phyloP scores from a whole-genome alignment of 129 eudicot genomes.

The Arctium minus region DNA sequence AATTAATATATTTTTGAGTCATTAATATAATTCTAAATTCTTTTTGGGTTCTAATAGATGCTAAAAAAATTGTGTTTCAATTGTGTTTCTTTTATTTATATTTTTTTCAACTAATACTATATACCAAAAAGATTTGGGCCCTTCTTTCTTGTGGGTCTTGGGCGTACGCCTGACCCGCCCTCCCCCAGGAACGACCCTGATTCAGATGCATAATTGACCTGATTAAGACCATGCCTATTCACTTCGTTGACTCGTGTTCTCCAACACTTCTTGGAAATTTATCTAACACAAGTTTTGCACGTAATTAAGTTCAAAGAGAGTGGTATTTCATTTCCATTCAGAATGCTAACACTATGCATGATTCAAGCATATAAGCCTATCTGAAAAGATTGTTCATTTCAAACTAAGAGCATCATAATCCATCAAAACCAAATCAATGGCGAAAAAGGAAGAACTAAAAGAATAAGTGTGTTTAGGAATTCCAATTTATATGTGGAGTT shows the following conservation, averaged over 20 bases:
- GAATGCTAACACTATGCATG: background rate
- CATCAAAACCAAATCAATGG: no score
- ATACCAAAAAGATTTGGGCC: no score
- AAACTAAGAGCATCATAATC: background rate
- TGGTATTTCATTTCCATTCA: background rate
- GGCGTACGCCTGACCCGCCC: no score
- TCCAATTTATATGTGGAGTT: background rate
- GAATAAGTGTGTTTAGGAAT: background rate
- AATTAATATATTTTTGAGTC: no score
- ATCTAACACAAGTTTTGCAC: slow-evolving; percentile 41
- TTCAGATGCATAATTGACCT: background rate
- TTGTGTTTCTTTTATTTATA: no score
- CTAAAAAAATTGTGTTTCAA: no score
- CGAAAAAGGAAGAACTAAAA: background rate
- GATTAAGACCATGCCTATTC: background rate
- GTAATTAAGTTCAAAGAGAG: slow-evolving; percentile 11
- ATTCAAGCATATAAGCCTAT: slow-evolving; percentile 1
- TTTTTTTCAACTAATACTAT: no score
- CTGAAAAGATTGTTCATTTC: background rate
- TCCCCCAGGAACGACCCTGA: background rate
- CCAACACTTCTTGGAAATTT: slow-evolving; percentile 27
- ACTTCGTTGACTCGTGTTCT: slow-evolving; percentile 26
- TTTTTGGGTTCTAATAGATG: no score
- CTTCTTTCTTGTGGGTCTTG: no score
- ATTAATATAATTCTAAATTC: no score